Percentiles rank a stretch among this genome's conserved stretches.
Evolutionary conservation across 2,329 filamentous ascomycete species (phyloP).

Genomic region (Sclerotinia minor): DNA sequence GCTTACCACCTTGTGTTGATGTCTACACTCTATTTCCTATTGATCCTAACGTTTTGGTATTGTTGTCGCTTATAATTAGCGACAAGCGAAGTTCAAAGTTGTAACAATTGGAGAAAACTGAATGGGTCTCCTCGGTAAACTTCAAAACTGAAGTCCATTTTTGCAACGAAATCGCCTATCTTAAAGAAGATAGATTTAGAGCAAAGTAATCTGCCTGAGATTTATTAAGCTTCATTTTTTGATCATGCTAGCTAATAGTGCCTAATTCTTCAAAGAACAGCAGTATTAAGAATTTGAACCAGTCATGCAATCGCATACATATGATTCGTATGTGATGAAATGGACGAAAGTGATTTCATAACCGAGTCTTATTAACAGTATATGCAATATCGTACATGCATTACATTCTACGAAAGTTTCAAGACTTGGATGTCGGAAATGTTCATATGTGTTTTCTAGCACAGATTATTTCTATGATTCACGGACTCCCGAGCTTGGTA

Average conservation of each 20-base stretch:
- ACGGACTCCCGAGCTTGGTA: not conserved
- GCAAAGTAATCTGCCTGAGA: no score
- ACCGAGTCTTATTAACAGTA: not conserved
- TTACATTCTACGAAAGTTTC: no score
- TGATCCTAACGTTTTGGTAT: not conserved
- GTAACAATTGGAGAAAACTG: not conserved
- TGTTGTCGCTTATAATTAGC: not conserved
- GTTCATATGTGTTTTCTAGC: no score
- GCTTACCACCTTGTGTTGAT: not conserved
- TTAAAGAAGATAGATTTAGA: not conserved
- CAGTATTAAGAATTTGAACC: no score
- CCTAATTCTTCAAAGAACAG: not conserved
- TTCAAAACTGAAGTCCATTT: not conserved
- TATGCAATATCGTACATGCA: not conserved
- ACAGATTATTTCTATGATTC: no score
- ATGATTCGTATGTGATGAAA: not conserved
- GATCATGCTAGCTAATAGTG: not conserved
- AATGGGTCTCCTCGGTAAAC: not conserved
- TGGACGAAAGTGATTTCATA: accelerated
- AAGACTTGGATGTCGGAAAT: no score
- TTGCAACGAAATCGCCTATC: no score
- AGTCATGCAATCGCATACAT: not conserved
- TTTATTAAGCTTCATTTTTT: not conserved
- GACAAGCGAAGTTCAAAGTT: not conserved
- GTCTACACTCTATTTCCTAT: not conserved